Evolutionary conservation across 257 asterid genomes (phyloP), one percentile per base, ranked within the genome.

Genomic region (Solanum paucissectum): DNA sequence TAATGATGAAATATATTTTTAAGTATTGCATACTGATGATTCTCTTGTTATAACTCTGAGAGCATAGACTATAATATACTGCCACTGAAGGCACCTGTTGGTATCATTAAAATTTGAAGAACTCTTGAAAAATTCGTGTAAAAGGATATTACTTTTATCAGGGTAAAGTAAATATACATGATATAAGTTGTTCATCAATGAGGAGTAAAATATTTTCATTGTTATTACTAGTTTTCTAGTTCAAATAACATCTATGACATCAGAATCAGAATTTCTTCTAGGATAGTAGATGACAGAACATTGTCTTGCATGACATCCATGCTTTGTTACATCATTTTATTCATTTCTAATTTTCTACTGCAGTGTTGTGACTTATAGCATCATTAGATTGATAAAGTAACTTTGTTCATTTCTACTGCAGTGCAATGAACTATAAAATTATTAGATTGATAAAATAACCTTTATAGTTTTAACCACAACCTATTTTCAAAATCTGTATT

Each of bases 281-380:
- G 84, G 36, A 77, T 77, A 25, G 84, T 42, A n/a, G 36, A 76
- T 42, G 79, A 84, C 87, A 88, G 91, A 60, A 89, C 82, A 88
- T 86, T 62, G 77, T 85, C 87, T 87, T 87, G 88, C 83, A 60
- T 85, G 84, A 90, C 92, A 95, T 83, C 89, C 94, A n/a, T 25
- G 62, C 84, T 77, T 42, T 42, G 83, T 12, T 42, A 77, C 27
- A 42, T 77, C 83, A 75, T 38, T 76, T 76, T 69, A 27, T 76
- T 40, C 36, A 76, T 12, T 76, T 7, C 60, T 76, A n/a, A 33
- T 6, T 38, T 76, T 13, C 84, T 76, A 12, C 60, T 23, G 84
- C 36, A 76, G n/a, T 76, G n/a, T 11, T 76, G 62, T 25, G 62
- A 37, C 6, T 13, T 7, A 13, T 7, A 77, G 62, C 25, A 16